These are phyloP conservation scores for Penicillium simplicissimum DNA, from an alignment of 495 filamentous ascomycete species.

Conservation along the genomic window DNA sequence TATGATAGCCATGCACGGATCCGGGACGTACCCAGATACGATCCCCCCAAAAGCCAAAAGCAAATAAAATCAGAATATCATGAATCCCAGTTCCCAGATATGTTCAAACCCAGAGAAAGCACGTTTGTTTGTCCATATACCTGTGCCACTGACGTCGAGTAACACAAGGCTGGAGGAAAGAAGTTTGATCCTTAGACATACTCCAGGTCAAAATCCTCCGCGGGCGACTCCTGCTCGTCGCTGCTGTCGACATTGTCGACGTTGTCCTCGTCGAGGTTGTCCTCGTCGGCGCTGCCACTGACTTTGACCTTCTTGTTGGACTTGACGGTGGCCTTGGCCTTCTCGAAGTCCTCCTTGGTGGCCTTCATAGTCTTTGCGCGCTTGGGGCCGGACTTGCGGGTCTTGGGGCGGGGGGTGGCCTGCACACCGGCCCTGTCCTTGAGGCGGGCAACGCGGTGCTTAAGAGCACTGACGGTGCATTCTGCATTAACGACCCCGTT, in stretches of 20 bases:
- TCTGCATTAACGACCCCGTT: neutral
- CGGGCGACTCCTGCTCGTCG: neutral
- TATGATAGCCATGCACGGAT: neutral
- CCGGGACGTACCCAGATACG: neutral
- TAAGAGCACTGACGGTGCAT: conserved; percentile 13
- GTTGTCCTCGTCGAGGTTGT: neutral
- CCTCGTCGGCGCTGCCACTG: neutral
- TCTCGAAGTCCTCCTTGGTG: neutral
- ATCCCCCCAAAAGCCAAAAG: neutral
- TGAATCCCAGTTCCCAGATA: neutral
- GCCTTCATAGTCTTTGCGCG: neutral
- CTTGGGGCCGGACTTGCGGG: neutral
- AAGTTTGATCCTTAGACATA: neutral
- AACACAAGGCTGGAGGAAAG: neutral
- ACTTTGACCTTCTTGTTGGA: neutral
- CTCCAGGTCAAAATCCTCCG: neutral
- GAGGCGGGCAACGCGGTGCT: conserved; percentile 16
- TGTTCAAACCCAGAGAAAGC: neutral
- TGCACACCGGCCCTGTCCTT: conserved; percentile 3
- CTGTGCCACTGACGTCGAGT: neutral
- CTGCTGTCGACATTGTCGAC: neutral
- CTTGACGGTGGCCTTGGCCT: neutral
- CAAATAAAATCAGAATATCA: neutral
- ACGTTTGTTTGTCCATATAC: neutral
- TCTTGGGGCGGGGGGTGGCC: neutral